Percentiles rank a stretch among this genome's conserved stretches.
These are phyloP conservation scores for Tieghemostelium lacteum DNA, from an alignment of 78 protist genomes.

Conservation along the genomic window DNA sequence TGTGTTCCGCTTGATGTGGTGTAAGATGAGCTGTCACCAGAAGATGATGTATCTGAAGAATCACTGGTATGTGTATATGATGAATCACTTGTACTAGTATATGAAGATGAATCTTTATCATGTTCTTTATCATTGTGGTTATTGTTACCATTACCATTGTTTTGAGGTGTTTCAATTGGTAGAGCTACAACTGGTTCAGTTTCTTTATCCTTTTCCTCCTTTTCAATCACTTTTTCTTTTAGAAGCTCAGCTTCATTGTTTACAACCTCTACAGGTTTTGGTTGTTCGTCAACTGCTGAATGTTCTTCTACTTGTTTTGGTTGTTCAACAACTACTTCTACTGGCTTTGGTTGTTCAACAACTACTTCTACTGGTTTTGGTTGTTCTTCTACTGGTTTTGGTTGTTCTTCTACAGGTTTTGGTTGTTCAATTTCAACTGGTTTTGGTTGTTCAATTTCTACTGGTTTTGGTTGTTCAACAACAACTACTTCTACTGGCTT, in stretches of 20 bases:
- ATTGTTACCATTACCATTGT: background rate
- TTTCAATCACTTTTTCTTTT: background rate
- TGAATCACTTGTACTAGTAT: background rate
- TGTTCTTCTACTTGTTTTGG: background rate
- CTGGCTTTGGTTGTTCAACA: background rate
- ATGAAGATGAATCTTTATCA: background rate
- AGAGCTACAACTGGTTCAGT: background rate
- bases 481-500: background rate
- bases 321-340: background rate
- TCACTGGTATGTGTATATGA: background rate
- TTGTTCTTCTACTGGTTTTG: background rate
- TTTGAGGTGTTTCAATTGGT: background rate
- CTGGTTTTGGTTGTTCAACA: background rate
- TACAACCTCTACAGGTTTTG: background rate
- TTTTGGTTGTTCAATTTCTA: background rate
- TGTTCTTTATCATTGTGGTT: background rate
- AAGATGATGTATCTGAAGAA: background rate
- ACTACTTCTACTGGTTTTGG: background rate
- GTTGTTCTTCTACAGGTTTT: background rate
- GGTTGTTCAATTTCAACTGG: conserved; percentile 15
- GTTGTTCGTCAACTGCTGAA: background rate
- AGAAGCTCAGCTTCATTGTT: background rate
- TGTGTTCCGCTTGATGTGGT: too few species aligned
- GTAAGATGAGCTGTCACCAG: background rate
- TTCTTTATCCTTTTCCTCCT: background rate